These are phyloP conservation scores for Paradendryphiella salina DNA, from an alignment of 2,329 filamentous ascomycete species.

Conservation along the genomic window DNA sequence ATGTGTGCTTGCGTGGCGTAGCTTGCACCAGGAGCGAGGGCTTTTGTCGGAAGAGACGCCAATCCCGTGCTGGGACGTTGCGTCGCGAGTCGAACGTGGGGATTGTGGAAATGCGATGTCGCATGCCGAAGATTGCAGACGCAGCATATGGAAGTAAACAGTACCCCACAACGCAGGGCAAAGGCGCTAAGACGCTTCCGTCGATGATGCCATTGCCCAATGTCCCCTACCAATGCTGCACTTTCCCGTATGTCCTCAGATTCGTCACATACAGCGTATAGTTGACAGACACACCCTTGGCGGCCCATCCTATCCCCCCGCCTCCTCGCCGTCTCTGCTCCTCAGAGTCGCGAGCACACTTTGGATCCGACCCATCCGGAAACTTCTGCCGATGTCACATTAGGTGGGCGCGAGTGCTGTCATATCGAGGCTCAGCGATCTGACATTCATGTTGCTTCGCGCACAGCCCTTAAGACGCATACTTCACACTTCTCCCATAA, in stretches of 20 bases:
- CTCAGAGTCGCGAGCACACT: conserved; percentile 4
- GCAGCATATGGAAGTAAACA: conserved; percentile 1
- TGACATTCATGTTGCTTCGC: conserved; percentile 33
- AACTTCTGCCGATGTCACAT: conserved; percentile 12
- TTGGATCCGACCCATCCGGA: conserved; percentile 7
- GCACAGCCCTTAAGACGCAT: conserved; percentile 21
- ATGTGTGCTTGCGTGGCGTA: conserved; percentile 8
- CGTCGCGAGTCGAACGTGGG: too few species aligned
- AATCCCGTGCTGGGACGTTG: too few species aligned
- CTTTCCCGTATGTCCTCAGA: background rate
- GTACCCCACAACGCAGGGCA: conserved; percentile 12
- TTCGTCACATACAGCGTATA: background rate
- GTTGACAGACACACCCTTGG: background rate
- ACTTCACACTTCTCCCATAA: conserved; percentile 5
- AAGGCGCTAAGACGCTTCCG: conserved; percentile 9
- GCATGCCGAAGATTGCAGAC: too few species aligned
- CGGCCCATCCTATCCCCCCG: background rate
- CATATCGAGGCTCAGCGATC: conserved; percentile 13
- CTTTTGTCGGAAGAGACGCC: too few species aligned
- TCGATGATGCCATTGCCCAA: conserved; percentile 12
- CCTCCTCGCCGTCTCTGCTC: background rate
- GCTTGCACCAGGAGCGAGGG: too few species aligned
- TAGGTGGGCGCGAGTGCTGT: conserved; percentile 9
- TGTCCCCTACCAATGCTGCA: conserved; percentile 1
- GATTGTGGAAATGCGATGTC: too few species aligned